These are phyloP conservation scores for Phytopythium litorale DNA, from an alignment of 352 stramenopile species.

Conservation along the genomic window DNA sequence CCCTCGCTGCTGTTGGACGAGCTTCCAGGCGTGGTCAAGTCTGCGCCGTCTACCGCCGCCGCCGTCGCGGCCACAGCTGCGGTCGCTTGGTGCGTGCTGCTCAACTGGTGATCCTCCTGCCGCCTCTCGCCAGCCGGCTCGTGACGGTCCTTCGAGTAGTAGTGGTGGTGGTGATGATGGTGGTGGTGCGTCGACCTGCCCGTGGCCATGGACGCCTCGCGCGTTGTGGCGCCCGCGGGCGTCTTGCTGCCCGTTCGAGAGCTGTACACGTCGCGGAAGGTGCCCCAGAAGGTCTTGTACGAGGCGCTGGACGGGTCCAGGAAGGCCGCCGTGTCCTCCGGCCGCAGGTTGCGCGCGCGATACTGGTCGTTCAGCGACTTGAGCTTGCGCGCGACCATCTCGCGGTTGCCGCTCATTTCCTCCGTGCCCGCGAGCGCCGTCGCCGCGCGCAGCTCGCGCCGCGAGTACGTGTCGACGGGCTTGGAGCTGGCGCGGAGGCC, in stretches of 20 bases:
- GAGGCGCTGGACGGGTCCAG: constrained; percentile 45
- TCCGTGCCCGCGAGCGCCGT: constrained; percentile 33
- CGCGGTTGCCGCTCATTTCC: constrained; percentile 48
- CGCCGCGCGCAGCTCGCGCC: constrained; percentile 24
- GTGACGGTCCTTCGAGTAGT: not conserved
- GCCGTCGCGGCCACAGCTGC: not conserved
- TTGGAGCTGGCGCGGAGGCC: not conserved
- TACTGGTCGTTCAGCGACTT: constrained; percentile 74
- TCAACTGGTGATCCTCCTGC: no score
- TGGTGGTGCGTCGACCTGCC: not conserved
- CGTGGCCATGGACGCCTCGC: not conserved
- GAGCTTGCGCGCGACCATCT: constrained; percentile 68
- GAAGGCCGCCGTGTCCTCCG: constrained; percentile 21
- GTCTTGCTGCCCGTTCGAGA: constrained; percentile 17
- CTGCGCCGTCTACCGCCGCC: constrained; percentile 16
- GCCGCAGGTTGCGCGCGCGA: constrained; percentile 48
- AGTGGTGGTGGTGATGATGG: constrained; percentile 4
- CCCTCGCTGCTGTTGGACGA: constrained; percentile 30
- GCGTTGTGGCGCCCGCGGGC: constrained; percentile 4
- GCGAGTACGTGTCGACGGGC: constrained; percentile 16
- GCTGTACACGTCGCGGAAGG: constrained; percentile 60
- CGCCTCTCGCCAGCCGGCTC: not conserved
- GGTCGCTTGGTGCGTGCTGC: not conserved
- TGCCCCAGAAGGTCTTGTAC: constrained; percentile 77
- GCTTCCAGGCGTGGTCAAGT: constrained; percentile 58